phyloP scores from a whole-genome alignment of 2,329 filamentous ascomycete species.

The Seiridium unicorne region DNA sequence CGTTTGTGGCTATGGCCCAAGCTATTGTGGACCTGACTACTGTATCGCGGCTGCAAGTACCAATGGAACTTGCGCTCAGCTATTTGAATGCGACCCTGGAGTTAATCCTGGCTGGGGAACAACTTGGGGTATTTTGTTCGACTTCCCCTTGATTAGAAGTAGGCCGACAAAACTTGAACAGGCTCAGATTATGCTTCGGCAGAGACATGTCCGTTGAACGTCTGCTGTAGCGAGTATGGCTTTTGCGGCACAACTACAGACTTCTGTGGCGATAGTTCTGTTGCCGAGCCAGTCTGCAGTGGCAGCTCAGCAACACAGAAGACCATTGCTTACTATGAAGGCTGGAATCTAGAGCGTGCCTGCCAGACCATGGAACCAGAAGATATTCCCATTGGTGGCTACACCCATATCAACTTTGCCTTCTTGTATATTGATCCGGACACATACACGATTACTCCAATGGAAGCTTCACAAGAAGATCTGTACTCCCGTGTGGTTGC shows the following conservation, averaged over 20 bases:
- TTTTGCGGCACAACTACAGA: constrained; percentile 20
- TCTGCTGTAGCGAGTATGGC: constrained; percentile 24
- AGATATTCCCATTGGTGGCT: constrained; percentile 20
- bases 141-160: too few species aligned
- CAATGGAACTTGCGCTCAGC: too few species aligned
- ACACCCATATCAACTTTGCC: constrained; percentile 32
- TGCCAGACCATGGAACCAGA: constrained; percentile 20
- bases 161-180: too few species aligned
- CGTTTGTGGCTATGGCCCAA: too few species aligned
- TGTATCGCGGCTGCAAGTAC: too few species aligned
- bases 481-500: neutral
- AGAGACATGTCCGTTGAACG: constrained; percentile 9
- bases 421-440: constrained; percentile 32
- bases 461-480: neutral
- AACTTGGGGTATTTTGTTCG: too few species aligned
- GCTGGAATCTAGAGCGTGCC: neutral
- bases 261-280: constrained; percentile 10
- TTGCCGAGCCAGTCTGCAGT: neutral
- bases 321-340: neutral
- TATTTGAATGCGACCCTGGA: too few species aligned
- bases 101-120: too few species aligned
- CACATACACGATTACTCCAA: neutral
- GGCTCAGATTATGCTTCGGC: too few species aligned
- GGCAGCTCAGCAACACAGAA: neutral
- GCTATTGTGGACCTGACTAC: too few species aligned